Evolutionary conservation across 352 stramenopile species (phyloP).

Genomic region (Phytopythium chamaehyphon): DNA sequence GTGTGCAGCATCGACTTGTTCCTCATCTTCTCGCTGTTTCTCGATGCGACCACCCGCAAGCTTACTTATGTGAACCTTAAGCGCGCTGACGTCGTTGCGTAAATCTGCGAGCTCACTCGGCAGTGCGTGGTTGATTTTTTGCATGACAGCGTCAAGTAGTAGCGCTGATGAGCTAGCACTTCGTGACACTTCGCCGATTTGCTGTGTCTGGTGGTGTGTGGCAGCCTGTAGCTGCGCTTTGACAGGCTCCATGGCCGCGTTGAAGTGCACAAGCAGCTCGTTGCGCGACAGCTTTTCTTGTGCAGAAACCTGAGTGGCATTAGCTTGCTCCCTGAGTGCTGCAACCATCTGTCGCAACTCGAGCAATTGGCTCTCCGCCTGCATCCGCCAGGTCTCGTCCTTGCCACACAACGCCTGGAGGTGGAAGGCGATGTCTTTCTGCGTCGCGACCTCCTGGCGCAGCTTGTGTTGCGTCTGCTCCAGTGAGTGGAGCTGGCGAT

Average conservation of each 20-base stretch:
- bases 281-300: constrained; percentile 75
- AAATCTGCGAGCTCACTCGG: constrained; percentile 48
- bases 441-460: constrained; percentile 70
- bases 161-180: constrained; percentile 52
- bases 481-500: constrained; percentile 71
- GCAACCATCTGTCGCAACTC: constrained; percentile 73
- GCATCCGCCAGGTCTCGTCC: constrained; percentile 82
- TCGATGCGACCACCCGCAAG: constrained; percentile 1
- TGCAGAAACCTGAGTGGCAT: constrained; percentile 48
- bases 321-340: constrained; percentile 63
- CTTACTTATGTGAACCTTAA: constrained; percentile 54
- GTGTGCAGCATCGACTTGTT: constrained; percentile 14
- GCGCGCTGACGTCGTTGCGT: constrained; percentile 43
- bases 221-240: constrained; percentile 75
- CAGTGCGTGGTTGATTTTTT: constrained; percentile 62
- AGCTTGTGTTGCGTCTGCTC: constrained; percentile 77
- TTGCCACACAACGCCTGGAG: constrained; percentile 82
- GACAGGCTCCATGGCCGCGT: constrained; percentile 72
- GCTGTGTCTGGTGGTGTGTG: constrained; percentile 64
- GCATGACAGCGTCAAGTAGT: constrained; percentile 50
- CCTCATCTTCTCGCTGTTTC: constrained; percentile 12
- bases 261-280: constrained; percentile 79
- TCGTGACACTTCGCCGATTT: constrained; percentile 66
- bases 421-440: constrained; percentile 80
- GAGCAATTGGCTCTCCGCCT: constrained; percentile 76